Base-by-base conservation (phyloP, 164 flowering plant species). In the Nymphaea thermarum region DNA sequence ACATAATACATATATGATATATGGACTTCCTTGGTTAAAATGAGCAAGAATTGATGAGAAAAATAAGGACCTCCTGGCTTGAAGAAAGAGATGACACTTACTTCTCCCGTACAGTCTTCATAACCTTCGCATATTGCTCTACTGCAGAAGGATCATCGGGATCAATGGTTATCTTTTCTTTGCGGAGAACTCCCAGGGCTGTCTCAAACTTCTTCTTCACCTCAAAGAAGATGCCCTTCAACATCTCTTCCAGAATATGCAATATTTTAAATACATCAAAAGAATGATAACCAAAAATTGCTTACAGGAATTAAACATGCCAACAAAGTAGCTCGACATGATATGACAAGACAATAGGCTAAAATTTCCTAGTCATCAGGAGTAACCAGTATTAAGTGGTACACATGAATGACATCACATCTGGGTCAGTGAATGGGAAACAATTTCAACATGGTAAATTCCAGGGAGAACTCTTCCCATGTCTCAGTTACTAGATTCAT, bases 121-220 rank as follows among this genome's bases (percentile, higher is more conserved):
- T 87, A 73, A 94, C 96, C 43, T 83, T 88, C 42, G 99, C 87
- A 80, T 90, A 94, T 3, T 86, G 90, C 55, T 80, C 25, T 15
- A 94, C 99, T 57, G 98, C 98, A 76, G 96, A 89, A 43, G 92
- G 94, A 79, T 91, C 91, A 0, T 90, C 87, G 43, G 98, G 99
- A 68, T 75, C 96, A 17, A 94, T 90, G 71, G 94, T 87, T 76
- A 94, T 94, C 82, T 91, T 91, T 78, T 94, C 99, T 80, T 86
- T 82, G 67, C 83, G 75, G 41, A 94, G 80, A 10, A 94, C 62
- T 42, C 85, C 87, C 42, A 94, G 18, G 63, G 99, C 99, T 43
- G 86, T 85, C 84, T 91, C 96, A 79, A 87, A 91, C 75, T 91
- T 94, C 44, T 86, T 90, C 85, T 91, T 91, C 25, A 94, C 84